These are phyloP conservation scores for Pythium sp. DNA, from an alignment of 352 stramenopile genomes.

Conservation along the genomic window DNA sequence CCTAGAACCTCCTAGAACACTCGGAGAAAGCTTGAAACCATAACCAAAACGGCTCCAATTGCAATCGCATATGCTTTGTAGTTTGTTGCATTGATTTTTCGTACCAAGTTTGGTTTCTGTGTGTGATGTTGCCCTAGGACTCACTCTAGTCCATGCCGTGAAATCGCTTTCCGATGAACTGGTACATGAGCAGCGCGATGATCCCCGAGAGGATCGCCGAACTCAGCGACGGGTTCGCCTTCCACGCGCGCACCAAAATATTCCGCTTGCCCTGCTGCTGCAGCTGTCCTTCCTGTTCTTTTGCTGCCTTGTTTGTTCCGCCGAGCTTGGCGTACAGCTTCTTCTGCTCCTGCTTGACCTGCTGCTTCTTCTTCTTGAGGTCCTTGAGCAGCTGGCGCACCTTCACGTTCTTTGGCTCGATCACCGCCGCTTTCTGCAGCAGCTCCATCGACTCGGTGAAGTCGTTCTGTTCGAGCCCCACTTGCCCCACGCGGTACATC, in stretches of 20 bases:
- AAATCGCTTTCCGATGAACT: conserved; percentile 57
- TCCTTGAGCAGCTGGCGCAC: conserved; percentile 58
- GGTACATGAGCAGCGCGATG: conserved; percentile 59
- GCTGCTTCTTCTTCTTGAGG: conserved; percentile 71
- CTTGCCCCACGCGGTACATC: conserved; percentile 71
- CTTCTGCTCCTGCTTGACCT: conserved; percentile 50
- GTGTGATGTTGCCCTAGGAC: no score
- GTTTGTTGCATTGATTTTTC: no score
- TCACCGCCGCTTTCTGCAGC: conserved; percentile 54
- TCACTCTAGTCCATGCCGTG: conserved; percentile 18
- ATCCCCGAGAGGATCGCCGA: conserved; percentile 40
- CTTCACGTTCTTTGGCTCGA: conserved; percentile 68
- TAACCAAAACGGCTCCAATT: no score
- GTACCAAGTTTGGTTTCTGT: no score
- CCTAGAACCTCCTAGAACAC: no score
- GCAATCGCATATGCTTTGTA: no score
- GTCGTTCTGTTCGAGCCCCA: conserved; percentile 71
- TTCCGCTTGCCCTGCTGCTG: conserved; percentile 16
- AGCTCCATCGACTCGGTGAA: conserved; percentile 59
- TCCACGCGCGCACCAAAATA: conserved; percentile 13
- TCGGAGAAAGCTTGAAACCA: no score
- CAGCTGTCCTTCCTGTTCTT: no score
- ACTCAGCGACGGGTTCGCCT: conserved; percentile 37
- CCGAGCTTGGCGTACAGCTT: conserved; percentile 72
- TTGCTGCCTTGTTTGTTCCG: conserved; percentile 8